Percentiles rank a stretch among this genome's conserved stretches.
Evolutionary conservation across 306 rosid genomes (phyloP).

Genomic region (Chamaecrista fasciculata): DNA sequence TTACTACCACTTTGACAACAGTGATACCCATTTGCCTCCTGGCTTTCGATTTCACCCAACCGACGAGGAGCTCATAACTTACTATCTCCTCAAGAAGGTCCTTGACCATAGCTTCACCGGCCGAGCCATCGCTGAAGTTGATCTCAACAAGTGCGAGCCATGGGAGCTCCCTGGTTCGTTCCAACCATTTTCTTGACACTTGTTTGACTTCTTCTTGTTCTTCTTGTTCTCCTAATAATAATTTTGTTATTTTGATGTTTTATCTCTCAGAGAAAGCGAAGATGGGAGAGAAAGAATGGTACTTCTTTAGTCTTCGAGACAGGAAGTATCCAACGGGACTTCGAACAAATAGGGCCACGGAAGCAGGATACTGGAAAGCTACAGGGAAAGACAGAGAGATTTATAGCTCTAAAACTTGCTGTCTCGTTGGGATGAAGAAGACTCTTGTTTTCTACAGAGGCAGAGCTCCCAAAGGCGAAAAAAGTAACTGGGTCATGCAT

Average conservation of each 20-base stretch:
- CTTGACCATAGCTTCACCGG: conserved; percentile 61
- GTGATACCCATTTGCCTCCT: conserved; percentile 67
- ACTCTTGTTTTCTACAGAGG: conserved; percentile 88
- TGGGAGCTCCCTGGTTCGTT: conserved; percentile 99
- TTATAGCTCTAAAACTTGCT: conserved; percentile 60
- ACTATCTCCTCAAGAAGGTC: conserved; percentile 88
- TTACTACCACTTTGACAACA: conserved; percentile 20
- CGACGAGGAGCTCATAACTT: conserved; percentile 87
- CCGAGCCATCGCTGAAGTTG: conserved; percentile 85
- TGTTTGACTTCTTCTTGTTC: not conserved
- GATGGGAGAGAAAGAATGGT: conserved; percentile 98
- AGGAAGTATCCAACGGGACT: conserved; percentile 89
- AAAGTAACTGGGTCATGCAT: conserved; percentile 93
- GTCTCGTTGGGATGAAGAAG: conserved; percentile 88
- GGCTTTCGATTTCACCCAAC: conserved; percentile 98
- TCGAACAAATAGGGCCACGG: conserved; percentile 82
- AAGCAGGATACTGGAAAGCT: conserved; percentile 95
- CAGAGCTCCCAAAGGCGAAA: conserved; percentile 88
- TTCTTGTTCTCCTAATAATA: not conserved
- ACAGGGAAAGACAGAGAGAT: conserved; percentile 92
- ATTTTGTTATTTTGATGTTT: no score
- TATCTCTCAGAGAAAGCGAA: conserved; percentile 68
- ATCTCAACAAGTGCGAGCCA: conserved; percentile 95
- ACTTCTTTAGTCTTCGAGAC: conserved; percentile 76
- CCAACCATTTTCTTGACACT: no score